Percentiles rank a stretch among this genome's conserved stretches.
phyloP scores from a whole-genome alignment of 1,284 basidiomycete genomes.

The Blastosporella zonata region DNA sequence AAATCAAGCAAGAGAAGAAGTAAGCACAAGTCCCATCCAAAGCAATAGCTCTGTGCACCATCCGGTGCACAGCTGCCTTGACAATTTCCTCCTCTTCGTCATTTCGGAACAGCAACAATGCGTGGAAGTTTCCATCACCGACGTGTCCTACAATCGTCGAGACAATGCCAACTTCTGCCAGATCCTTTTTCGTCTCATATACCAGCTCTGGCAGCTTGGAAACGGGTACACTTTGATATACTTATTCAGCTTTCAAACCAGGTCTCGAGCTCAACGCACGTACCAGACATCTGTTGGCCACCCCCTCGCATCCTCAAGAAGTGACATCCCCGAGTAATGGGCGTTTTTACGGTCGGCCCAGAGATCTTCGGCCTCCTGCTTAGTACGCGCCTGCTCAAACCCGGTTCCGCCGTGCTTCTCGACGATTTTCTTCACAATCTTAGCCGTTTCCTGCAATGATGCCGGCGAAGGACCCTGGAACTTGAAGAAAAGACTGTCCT shows the following conservation, averaged over 20 bases:
- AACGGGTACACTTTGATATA: constrained; percentile 64
- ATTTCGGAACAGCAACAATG: constrained; percentile 57
- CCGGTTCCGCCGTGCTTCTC: constrained; percentile 66
- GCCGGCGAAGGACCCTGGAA: constrained; percentile 70
- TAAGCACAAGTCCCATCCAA: constrained; percentile 74
- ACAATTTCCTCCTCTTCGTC: constrained; percentile 57
- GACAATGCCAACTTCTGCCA: constrained; percentile 54
- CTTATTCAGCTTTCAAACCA: neutral
- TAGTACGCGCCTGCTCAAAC: constrained; percentile 66
- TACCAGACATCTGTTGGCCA: constrained; percentile 89
- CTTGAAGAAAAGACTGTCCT: constrained; percentile 84
- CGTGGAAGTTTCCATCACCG: constrained; percentile 73
- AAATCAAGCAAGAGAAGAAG: neutral
- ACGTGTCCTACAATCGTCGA: constrained; percentile 79
- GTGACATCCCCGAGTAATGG: constrained; percentile 66
- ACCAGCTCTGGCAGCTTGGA: constrained; percentile 77
- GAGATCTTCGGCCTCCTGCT: constrained; percentile 70
- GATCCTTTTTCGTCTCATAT: constrained; percentile 72
- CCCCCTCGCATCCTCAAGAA: constrained; percentile 60
- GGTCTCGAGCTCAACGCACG: constrained; percentile 20
- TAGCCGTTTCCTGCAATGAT: constrained; percentile 63
- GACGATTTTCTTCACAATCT: constrained; percentile 54
- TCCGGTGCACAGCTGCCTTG: constrained; percentile 55
- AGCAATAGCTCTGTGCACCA: constrained; percentile 70
- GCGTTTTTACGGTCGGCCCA: constrained; percentile 90